Percentiles rank a stretch among this genome's conserved stretches.
Conservation (phyloP, 352 stramenopile genomes). For the Phytopythium boreale region DNA sequence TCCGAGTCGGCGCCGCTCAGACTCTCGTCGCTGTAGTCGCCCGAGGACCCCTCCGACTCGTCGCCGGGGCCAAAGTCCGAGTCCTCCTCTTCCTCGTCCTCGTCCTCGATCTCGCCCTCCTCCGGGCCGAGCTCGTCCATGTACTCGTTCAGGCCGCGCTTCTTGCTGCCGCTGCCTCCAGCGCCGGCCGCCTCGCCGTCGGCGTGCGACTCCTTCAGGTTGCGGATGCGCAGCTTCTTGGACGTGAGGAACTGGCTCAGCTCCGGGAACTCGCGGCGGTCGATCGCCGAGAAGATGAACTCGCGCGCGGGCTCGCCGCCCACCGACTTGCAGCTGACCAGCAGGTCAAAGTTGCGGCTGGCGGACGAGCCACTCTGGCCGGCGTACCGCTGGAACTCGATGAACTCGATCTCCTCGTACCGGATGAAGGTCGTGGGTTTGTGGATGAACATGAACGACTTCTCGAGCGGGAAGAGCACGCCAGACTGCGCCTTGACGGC, state of each 20-base stretch:
- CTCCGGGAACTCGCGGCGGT: slow-evolving; percentile 93
- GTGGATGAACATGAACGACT: slow-evolving; percentile 99
- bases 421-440: slow-evolving; percentile 98
- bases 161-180: slow-evolving; percentile 52
- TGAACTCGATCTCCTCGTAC: slow-evolving; percentile 98
- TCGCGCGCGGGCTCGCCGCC: slow-evolving; percentile 83
- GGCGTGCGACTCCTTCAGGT: slow-evolving; percentile 87
- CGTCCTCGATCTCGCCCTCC: slow-evolving; percentile 90
- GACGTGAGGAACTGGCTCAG: slow-evolving; percentile 94
- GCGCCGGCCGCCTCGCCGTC: slow-evolving; percentile 29
- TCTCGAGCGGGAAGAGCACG: slow-evolving; percentile 97
- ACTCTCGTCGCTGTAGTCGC: slow-evolving; percentile 85
- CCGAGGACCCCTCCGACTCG: slow-evolving; percentile 46
- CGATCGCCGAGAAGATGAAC: slow-evolving; percentile 96
- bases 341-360: slow-evolving; percentile 95
- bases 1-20: slow-evolving; percentile 80
- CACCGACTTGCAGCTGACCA: slow-evolving; percentile 89
- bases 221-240: slow-evolving; percentile 94
- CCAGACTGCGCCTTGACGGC: slow-evolving; percentile 95
- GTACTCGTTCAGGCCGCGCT: slow-evolving; percentile 81
- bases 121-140: slow-evolving; percentile 66
- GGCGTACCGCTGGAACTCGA: slow-evolving; percentile 98
- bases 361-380: slow-evolving; percentile 84
- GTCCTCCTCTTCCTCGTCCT: slow-evolving; percentile 89
- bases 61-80: slow-evolving; percentile 91